phyloP scores from a whole-genome alignment of 768 basidiomycete species.

The Lyophyllum atratum region DNA sequence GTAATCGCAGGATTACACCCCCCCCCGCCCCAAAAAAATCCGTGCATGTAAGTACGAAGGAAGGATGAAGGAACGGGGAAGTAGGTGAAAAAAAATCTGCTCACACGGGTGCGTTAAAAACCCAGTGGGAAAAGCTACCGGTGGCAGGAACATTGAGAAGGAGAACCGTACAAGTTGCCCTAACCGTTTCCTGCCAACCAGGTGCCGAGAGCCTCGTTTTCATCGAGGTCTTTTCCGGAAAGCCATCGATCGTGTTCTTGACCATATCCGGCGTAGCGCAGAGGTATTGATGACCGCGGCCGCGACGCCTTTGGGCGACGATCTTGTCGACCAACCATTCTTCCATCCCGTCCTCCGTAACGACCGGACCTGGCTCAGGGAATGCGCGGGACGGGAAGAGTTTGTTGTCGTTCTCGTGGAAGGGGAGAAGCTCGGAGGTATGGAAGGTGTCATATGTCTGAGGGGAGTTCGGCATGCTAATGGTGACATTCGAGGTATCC shows the following conservation, averaged over 20 bases:
- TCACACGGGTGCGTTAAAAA: no score
- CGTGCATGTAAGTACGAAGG: no score
- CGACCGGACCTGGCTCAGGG: neutral
- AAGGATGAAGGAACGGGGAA: no score
- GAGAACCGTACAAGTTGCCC: no score
- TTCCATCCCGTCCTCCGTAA: neutral
- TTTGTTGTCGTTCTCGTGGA: neutral
- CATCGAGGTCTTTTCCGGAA: no score
- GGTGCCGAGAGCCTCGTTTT: no score
- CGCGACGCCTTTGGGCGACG: neutral
- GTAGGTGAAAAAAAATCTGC: no score
- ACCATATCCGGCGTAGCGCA: neutral
- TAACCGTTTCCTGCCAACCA: no score
- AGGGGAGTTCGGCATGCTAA: neutral
- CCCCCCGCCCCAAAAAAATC: no score
- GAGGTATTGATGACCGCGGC: neutral
- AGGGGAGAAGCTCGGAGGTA: neutral
- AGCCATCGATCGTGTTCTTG: neutral
- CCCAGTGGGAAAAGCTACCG: no score
- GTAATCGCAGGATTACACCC: no score
- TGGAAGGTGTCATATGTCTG: neutral
- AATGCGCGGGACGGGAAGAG: neutral
- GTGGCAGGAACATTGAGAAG: no score
- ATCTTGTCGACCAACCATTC: neutral
- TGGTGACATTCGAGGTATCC: neutral